Conservation (phyloP, 2,329 filamentous ascomycete species). For the Pestalotiopsis sp. region DNA sequence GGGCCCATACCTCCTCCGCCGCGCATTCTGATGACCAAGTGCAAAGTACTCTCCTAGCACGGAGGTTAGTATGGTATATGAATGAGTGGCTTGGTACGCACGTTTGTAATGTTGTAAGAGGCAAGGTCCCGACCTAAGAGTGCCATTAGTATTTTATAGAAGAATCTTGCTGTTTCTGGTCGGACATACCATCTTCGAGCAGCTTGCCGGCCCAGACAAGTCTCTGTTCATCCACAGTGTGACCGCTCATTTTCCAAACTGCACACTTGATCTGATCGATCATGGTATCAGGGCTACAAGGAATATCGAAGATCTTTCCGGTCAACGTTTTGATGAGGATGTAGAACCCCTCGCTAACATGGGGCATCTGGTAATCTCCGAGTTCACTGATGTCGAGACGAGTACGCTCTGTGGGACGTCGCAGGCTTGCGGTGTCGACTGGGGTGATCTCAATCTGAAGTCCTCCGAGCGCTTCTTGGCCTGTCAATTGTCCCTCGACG, state of each 20-base stretch:
- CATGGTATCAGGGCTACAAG: not conserved
- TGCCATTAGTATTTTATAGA: not conserved
- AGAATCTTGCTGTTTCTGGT: not conserved
- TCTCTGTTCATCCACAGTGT: not conserved
- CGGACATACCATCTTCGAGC: not conserved
- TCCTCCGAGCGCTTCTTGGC: constrained; percentile 40
- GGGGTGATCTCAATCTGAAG: constrained; percentile 48
- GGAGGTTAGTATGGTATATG: not conserved
- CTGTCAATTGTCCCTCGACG: constrained; percentile 48
- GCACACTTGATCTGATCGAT: not conserved
- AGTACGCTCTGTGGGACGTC: no score
- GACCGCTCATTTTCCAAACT: no score
- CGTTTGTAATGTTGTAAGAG: not conserved
- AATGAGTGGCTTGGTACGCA: not conserved
- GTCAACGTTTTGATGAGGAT: not conserved
- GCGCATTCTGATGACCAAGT: not conserved
- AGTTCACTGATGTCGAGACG: no score
- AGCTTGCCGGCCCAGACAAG: not conserved
- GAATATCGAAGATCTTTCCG: not conserved
- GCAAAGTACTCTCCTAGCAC: not conserved
- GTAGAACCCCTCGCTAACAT: not conserved
- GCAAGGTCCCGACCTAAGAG: not conserved
- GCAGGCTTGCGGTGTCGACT: not conserved
- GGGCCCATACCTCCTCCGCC: not conserved
- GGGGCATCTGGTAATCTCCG: no score